Evolutionary conservation across 2,329 filamentous ascomycete genomes (phyloP).

Genomic region (Botrytis fabae): DNA sequence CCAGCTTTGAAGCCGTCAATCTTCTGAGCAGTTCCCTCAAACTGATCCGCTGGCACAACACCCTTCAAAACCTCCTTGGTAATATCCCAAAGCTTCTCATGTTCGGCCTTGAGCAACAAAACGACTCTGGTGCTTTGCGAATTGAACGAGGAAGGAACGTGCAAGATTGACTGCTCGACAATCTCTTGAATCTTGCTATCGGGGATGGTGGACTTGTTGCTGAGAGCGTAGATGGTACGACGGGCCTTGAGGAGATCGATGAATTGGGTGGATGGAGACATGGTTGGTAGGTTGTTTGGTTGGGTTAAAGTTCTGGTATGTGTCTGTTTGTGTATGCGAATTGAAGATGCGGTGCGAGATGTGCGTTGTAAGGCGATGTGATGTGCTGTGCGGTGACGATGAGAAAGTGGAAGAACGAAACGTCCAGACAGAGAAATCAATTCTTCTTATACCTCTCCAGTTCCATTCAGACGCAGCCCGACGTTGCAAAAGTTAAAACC

Average conservation of each 20-base stretch:
- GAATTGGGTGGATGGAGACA: slow-evolving; percentile 45
- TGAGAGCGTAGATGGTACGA: slow-evolving; percentile 68
- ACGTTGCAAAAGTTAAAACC: neutral
- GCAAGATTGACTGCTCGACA: slow-evolving; percentile 61
- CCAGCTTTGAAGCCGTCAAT: slow-evolving; percentile 62
- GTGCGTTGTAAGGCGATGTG: too few relatives aligned
- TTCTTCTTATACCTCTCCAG: neutral
- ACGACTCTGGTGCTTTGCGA: slow-evolving; percentile 78
- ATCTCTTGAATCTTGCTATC: slow-evolving; percentile 64
- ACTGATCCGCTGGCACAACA: slow-evolving; percentile 59
- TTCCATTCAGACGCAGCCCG: neutral
- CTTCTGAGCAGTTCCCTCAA: slow-evolving; percentile 29
- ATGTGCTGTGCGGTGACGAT: neutral
- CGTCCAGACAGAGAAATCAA: neutral
- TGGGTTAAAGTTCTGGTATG: neutral
- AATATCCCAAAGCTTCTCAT: slow-evolving; percentile 85
- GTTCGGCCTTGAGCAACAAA: slow-evolving; percentile 77
- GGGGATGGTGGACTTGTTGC: slow-evolving; percentile 61
- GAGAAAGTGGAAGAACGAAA: neutral
- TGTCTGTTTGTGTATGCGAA: neutral
- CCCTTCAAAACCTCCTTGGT: slow-evolving; percentile 63
- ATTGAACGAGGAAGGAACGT: slow-evolving; percentile 85
- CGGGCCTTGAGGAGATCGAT: slow-evolving; percentile 63
- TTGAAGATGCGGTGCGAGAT: neutral
- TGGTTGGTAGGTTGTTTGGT: neutral